Evolutionary conservation across 331 rosid species (phyloP), one percentile per base, ranked within the genome.

Genomic region (Spiraea crenata): DNA sequence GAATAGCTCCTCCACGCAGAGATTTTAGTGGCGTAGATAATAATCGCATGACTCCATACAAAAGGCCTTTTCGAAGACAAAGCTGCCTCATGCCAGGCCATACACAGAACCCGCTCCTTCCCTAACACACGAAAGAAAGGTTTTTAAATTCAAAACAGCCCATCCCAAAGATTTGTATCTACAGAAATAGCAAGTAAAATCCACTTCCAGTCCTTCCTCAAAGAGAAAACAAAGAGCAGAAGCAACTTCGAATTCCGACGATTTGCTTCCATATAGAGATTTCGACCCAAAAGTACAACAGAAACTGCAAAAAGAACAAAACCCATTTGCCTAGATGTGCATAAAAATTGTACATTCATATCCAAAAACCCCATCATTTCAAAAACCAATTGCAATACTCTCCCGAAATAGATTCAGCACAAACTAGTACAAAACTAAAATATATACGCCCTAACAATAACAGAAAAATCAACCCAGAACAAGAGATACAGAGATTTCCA

Each of bases 1-100:
- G 88, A 78, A 93, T 89, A 56, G 99, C 99, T 70, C 89, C 95
- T 65, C 90, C 95, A 14, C 96, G 95, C 74, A 91, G 39, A n/a
- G 99, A 89, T 80, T 93, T 91, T 63, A 91, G 76, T 8, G 97
- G 99, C 4, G 85, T 58, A 8, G 97, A 95, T 64, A 95, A 75
- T 16, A 87, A 58, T 67, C 85, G 89, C 86, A 86, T 81, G 71
- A 91, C 85, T 65, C 99, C 97, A 69, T 95, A 92, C 47, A 89
- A 37, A 76, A 87, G 77, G 52, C 93, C 88, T 39, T 86, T 86
- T 70, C 88, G 71, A 20, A 89, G 66, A 79, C 92, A 86, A 73
- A 91, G 78, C 74, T 93, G 95, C 51, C 96, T 87, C 80, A 79
- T 71, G 38, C 91, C 92, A 3, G 96, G 99, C 96, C 93, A 91